Evolutionary conservation across 2,329 filamentous ascomycete species (phyloP).

Genomic region (Sporothrix globosa): DNA sequence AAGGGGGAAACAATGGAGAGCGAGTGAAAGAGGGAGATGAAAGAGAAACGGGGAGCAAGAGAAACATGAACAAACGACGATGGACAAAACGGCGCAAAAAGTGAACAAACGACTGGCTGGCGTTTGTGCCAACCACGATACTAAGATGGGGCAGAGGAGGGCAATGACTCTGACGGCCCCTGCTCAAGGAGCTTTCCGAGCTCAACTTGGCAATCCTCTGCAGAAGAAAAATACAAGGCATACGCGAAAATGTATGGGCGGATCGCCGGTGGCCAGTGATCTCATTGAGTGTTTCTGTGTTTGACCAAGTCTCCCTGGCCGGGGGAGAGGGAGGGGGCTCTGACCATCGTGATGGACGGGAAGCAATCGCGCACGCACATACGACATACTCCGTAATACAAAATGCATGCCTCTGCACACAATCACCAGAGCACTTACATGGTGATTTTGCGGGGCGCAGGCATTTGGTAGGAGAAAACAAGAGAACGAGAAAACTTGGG

Average conservation of each 20-base stretch:
- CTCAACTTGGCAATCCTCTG: constrained; percentile 3
- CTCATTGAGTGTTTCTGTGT: constrained; percentile 26
- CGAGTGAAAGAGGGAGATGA: constrained; percentile 5
- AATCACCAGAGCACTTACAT: constrained; percentile 1
- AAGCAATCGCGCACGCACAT: constrained; percentile 10
- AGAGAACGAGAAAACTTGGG: not conserved
- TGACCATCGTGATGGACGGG: constrained; percentile 9
- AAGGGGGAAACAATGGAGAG: constrained; percentile 1
- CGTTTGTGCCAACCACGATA: constrained; percentile 19
- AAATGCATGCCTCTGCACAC: not conserved
- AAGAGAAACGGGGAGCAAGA: constrained; percentile 16
- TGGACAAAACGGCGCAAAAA: constrained; percentile 6
- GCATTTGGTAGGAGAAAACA: constrained; percentile 16
- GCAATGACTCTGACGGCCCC: constrained; percentile 17
- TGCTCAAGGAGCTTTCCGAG: constrained; percentile 19
- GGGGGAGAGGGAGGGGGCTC: not conserved
- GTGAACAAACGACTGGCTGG: constrained; percentile 28
- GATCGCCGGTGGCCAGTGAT: constrained; percentile 25
- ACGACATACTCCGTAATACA: not conserved
- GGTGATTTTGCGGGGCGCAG: constrained; percentile 16
- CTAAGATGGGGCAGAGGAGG: constrained; percentile 3
- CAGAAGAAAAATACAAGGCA: not conserved
- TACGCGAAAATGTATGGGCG: not conserved
- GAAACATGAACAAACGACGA: constrained; percentile 23
- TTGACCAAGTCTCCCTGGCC: constrained; percentile 21